Evolutionary conservation across 352 stramenopile species (phyloP).

Genomic region (Phytopythium aichiense): DNA sequence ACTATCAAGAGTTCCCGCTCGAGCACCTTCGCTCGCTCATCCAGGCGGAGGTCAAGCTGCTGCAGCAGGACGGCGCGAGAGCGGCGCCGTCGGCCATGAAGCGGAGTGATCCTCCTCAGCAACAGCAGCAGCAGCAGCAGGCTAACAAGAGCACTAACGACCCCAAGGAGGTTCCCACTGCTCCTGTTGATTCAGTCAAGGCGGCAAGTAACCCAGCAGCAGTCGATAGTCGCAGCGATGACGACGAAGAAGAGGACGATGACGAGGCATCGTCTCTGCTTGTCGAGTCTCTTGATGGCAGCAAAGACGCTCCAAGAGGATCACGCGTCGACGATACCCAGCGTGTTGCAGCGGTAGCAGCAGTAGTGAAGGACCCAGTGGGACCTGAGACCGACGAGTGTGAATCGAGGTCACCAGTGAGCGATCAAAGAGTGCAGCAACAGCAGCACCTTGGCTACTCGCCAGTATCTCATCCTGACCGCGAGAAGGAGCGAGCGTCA

Average conservation of each 20-base stretch:
- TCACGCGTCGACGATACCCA: background rate
- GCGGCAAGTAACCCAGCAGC: background rate
- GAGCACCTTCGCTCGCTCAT: slow-evolving; percentile 62
- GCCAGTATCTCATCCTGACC: background rate
- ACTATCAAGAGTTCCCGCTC: slow-evolving; percentile 65
- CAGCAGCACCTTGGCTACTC: slow-evolving; percentile 13
- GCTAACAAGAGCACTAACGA: background rate
- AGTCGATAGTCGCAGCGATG: background rate
- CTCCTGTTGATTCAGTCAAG: background rate
- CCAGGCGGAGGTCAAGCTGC: slow-evolving; percentile 67
- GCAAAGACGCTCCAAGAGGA: background rate
- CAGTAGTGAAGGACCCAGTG: slow-evolving; percentile 5
- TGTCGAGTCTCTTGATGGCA: slow-evolving; percentile 5
- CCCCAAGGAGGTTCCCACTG: background rate
- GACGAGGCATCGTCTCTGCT: slow-evolving; percentile 2
- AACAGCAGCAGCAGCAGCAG: slow-evolving; percentile 5
- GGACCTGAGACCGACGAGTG: slow-evolving; percentile 44
- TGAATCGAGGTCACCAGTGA: slow-evolving; percentile 29
- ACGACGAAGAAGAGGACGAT: slow-evolving; percentile 1
- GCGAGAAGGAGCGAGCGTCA: slow-evolving; percentile 2
- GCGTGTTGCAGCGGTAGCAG: background rate
- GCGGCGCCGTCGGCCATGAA: slow-evolving; percentile 1
- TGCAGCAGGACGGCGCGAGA: slow-evolving; percentile 43
- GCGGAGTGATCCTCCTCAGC: background rate
- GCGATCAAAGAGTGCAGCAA: slow-evolving; percentile 10